Evolutionary conservation across 2,329 filamentous ascomycete species (phyloP), one percentile per base, ranked within the genome.

Genomic region (Hypoxylon sp.): DNA sequence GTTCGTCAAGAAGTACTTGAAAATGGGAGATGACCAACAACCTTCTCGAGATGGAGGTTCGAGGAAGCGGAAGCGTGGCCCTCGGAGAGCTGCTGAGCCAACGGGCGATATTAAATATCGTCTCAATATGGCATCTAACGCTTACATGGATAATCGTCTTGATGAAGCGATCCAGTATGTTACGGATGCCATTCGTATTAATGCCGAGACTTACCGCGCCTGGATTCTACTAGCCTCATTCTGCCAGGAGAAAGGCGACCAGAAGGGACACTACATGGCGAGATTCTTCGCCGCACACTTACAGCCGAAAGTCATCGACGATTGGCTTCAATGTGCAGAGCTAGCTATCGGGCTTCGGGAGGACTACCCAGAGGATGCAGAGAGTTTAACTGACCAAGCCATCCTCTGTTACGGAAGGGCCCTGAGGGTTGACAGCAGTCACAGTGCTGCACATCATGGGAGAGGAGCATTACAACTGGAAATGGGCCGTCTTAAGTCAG

Each of bases 41-140:
- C 70, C 65, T 16, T 27, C 67, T 47, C 67, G 65, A 57, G 63
- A 62, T 7, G 50, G 51, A 48, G 52, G 12, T 23, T 25, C 50
- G 0, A 71, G 65, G 12, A 79, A 74, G 63, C 74, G 65, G 12
- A 79, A 74, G 63, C 74, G 79, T 5, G 85, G 85, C 5, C 85
- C 85, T 25, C 81, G 86, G 16, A 88, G 89, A 74, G 85, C 88
- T 23, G 88, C 87, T 7, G 90, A 92, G 74, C 90, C 89, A 14
- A 87, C 89, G 46, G 88, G 85, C 41, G 89, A 93, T 70, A 92
- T 94, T 76, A 92, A 90, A 72, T 82, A 86, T 41, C 82, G 90
- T 43, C 83, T 94, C 51, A 84, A 86, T 48, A 83, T 86, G 73
- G 91, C 92, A 2, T 91, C 89, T 63, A 84, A 89, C 64, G 87